These are phyloP conservation scores for Calendula officinalis DNA, from an alignment of 129 eudicot genomes.

Conservation along the genomic window DNA sequence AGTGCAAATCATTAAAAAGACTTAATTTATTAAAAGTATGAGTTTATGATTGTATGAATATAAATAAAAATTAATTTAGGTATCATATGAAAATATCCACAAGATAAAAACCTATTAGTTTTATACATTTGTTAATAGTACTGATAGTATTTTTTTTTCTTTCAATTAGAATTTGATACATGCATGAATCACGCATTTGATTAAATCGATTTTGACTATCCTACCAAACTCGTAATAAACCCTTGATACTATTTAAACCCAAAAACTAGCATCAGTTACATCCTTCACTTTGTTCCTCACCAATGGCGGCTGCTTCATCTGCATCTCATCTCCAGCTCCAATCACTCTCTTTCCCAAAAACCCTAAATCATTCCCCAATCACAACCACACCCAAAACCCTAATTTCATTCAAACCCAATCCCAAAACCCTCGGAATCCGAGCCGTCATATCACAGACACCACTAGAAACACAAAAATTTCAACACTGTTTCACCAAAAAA, in stretches of 20 bases:
- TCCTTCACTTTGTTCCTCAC: slow-evolving; percentile 10
- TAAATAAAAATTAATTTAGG: too few species aligned
- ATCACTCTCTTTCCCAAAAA: slow-evolving; percentile 38
- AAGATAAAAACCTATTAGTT: too few species aligned
- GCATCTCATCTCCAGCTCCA: slow-evolving; percentile 47
- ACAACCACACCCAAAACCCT: slow-evolving; percentile 29
- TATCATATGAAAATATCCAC: too few species aligned
- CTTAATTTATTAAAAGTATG: too few species aligned
- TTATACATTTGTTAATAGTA: too few species aligned
- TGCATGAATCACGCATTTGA: too few species aligned
- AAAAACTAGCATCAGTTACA: background rate
- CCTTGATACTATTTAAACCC: background rate
- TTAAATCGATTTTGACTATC: too few species aligned
- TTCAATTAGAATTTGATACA: too few species aligned
- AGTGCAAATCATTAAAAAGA: too few species aligned
- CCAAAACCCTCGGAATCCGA: slow-evolving; percentile 36
- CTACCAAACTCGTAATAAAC: background rate
- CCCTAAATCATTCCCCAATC: slow-evolving; percentile 33
- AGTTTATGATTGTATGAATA: too few species aligned
- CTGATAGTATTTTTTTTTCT: too few species aligned
- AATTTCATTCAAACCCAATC: slow-evolving; percentile 39
- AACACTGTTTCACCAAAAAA: slow-evolving; percentile 71
- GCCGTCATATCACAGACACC: slow-evolving; percentile 52
- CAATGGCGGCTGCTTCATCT: slow-evolving; percentile 65
- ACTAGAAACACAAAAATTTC: slow-evolving; percentile 43